Evolutionary conservation across 495 filamentous ascomycete species (phyloP).

Genomic region (Tirmania nivea): DNA sequence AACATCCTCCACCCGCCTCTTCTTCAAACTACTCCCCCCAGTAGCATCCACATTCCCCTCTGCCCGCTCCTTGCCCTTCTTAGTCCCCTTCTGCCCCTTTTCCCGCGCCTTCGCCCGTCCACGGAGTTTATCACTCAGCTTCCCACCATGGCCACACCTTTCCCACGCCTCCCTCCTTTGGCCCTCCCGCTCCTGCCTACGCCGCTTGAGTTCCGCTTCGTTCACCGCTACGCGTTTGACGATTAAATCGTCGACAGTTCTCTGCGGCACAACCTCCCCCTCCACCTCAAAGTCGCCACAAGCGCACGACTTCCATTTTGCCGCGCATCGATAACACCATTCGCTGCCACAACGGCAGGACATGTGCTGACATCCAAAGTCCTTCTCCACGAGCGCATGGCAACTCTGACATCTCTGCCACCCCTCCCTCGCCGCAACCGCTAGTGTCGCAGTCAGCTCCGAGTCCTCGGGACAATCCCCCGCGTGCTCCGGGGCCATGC

Average conservation of each 20-base stretch:
- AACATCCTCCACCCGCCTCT: background rate
- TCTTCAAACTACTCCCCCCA: background rate
- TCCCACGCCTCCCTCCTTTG: background rate
- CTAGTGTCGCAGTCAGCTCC: conserved; percentile 21
- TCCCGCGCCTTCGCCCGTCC: conserved; percentile 14
- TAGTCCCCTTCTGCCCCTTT: conserved; percentile 4
- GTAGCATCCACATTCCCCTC: background rate
- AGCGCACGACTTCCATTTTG: conserved; percentile 11
- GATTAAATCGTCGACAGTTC: background rate
- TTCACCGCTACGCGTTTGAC: background rate
- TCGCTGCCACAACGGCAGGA: conserved; percentile 17
- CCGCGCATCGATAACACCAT: conserved; percentile 16
- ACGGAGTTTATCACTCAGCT: background rate
- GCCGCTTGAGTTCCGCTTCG: background rate
- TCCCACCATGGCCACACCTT: background rate
- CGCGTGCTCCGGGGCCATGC: conserved; percentile 23
- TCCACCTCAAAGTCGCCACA: conserved; percentile 12
- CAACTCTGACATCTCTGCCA: conserved; percentile 27
- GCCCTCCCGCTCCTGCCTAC: background rate
- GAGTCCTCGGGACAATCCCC: conserved; percentile 26
- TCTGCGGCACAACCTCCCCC: background rate
- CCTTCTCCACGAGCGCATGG: conserved; percentile 23
- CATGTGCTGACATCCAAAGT: conserved; percentile 28
- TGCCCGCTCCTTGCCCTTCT: background rate
- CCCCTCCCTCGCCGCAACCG: conserved; percentile 20